Evolutionary conservation across 495 filamentous ascomycete genomes (phyloP).

Genomic region (Podospora pseudoanserina): DNA sequence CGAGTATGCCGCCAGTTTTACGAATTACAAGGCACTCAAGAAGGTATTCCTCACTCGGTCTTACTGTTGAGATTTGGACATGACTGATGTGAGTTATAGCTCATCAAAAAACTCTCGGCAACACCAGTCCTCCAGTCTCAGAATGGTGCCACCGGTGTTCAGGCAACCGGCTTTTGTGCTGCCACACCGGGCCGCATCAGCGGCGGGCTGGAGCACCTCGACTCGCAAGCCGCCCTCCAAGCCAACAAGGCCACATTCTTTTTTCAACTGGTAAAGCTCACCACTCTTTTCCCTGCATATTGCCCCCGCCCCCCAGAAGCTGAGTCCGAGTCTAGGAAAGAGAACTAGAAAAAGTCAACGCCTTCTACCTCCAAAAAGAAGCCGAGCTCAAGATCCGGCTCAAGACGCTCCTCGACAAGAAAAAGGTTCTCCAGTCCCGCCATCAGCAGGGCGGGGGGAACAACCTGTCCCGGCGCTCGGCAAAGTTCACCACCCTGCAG

Average conservation of each 20-base stretch:
- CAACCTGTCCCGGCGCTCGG: conserved; percentile 67
- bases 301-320: conserved; percentile 22
- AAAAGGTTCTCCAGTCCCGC: conserved; percentile 75
- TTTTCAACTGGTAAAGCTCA: conserved; percentile 75
- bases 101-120: conserved; percentile 95
- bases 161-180: background rate
- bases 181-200: background rate
- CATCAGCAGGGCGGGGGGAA: conserved; percentile 28
- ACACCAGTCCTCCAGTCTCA: conserved; percentile 77
- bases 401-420: conserved; percentile 90
- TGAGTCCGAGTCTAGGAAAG: conserved; percentile 60
- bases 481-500: conserved; percentile 87
- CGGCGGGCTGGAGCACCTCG: conserved; percentile 32
- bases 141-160: conserved; percentile 47
- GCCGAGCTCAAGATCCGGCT: conserved; percentile 94
- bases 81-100: conserved; percentile 50
- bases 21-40: conserved; percentile 98
- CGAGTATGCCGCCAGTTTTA: conserved; percentile 97
- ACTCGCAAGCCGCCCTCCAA: conserved; percentile 88
- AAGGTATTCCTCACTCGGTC: conserved; percentile 58
- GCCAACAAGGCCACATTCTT: conserved; percentile 99
- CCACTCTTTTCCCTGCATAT: background rate
- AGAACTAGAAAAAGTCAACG: conserved; percentile 97
- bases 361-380: conserved; percentile 96
- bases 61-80: conserved; percentile 2